Base-by-base conservation (phyloP, 1,284 basidiomycete species). In the Moesziomyces sp. region DNA sequence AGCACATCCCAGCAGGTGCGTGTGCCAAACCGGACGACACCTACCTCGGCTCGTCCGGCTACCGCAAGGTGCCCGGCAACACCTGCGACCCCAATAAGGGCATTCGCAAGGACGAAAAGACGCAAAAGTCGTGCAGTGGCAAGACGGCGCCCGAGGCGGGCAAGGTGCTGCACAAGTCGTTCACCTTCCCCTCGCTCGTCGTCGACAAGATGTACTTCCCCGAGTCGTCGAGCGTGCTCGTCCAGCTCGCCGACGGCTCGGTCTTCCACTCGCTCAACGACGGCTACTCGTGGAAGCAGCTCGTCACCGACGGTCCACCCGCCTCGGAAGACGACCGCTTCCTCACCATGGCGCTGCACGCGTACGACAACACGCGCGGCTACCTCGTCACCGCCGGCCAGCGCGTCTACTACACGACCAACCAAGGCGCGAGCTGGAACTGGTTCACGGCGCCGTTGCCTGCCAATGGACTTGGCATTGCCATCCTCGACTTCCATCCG, bases 261-360 rank as follows among this genome's bases (percentile, higher is more conserved):
- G 88, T 97, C 57, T 98, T 93, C 92, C 93, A 97, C 86, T 97
- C 94, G 0, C 89, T 89, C 80, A 97, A 95, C 83, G 95, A 99
- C 84, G 96, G 96, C 0, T 94, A 93, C 84, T 91, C 90, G 0
- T 99, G 95, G 95, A 88, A 88, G 53, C 90, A 90, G 73, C 74
- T 81, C 40, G 62, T 78, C 33, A 52, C 76, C 49, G 86, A 91
- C 14, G 86, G 85, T 75, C 87, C 89, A 0, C 46, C 56, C 1
- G 30, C 38, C 11, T 52, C 58, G 26, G 48, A 66, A 3, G 58
- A 69, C 13, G 56, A 68, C 45, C 28, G 45, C 5, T 61, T 75
- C 44, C 86, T 97, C 42, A 90, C 89, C 0, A 91, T 98, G 85
- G 91, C 91, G 76, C 91, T 95, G 85, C 95, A 99, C 86, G 86